Base-by-base conservation (phyloP, 306 rosid genomes). In the Nissolia schottii region DNA sequence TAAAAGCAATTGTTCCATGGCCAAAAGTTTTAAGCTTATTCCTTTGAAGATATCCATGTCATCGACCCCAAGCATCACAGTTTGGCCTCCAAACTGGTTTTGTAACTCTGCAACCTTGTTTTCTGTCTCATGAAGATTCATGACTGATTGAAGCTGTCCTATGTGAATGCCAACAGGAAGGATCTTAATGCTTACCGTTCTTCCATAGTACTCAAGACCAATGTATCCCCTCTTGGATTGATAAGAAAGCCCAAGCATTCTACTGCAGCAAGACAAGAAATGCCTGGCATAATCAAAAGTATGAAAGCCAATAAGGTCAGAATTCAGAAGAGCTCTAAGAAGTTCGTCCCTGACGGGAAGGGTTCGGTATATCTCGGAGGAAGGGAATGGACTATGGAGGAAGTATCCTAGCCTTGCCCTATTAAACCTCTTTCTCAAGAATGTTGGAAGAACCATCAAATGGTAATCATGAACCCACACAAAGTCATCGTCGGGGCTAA, bases 391-490 rank as follows among this genome's bases (percentile, higher is more conserved):
- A 59, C 83, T 79, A 6, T 79, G 83, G 60, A 79, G 83, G 72
- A 79, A 79, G 79, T 58, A 79, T 67, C 83, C 83, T 20, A 79
- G 79, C 75, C 83, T 73, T 38, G 41, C 79, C 83, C 83, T 67
- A 7, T 79, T 79, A 50, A 73, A 79, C 45, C 83, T 79, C 79
- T 79, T 79, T 71, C 97, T 86, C 84, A 92, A 78, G 79, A 92
- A 89, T n/a, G 97, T 92, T 20, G 97, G 96, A 77, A 92, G 83
- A 67, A 92, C 92, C 97, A 92, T 89, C 86, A 92, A 65, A 77
- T 92, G 97, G 84, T 92, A 92, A 63, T 92, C 97, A 82, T 92
- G 97, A 78, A 92, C 90, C 97, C 97, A 92, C 40, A 92, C 83
- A 73, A 67, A 79, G 41, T 79, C 83, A 43, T 79, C 83, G 40